Base-by-base conservation (phyloP, 2,329 filamentous ascomycete species). In the Pezicula radicicola region DNA sequence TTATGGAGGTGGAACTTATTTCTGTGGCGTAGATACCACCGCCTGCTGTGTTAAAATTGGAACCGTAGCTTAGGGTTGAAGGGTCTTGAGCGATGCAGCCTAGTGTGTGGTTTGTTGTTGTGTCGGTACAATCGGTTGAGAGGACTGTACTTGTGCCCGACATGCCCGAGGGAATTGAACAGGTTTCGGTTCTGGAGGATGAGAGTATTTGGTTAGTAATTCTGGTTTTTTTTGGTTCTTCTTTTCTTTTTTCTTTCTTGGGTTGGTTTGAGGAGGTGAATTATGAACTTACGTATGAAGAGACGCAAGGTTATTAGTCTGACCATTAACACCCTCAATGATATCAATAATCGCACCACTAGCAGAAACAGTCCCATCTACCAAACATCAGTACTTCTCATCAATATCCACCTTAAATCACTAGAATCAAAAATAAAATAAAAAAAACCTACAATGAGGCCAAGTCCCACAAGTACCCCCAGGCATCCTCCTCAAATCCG, bases 401-500 rank as follows among this genome's bases (percentile, higher is more conserved):
- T 42, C 25, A 25, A 25, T 25, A 6, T 1, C 19, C 19, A 19
- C 19, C 19, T 3, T 19, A 19, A 19, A 19, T 19, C 19, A 19
- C 19, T 19, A 19, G 19, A 19, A 19, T 19, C 3, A 19, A 19
- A 3, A 19, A 19, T n/a, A n/a, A n/a, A n/a, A n/a, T n/a, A n/a
- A 19, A 19, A 3, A 40, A 35, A 44, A 53, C 55, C 50, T 53
- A 42, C 75, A 39, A 76, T 73, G 60, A 6, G 75, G 74, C 75
- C 75, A 77, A n/a, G 67, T 71, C 49, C 75, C 75, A 54, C 75
- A 77, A 45, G 67, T 64, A 42, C 67, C 68, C 15, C 68, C 70
- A 2, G 80, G 80, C 78, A 83, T 83, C 55, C 82, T 79, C 13
- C 63, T 69, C 19, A 82, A 66, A 60, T 83, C 80, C 18, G 79